Base-by-base conservation (phyloP, 164 flowering plant species). In the Tetrastigma voinierianum region DNA sequence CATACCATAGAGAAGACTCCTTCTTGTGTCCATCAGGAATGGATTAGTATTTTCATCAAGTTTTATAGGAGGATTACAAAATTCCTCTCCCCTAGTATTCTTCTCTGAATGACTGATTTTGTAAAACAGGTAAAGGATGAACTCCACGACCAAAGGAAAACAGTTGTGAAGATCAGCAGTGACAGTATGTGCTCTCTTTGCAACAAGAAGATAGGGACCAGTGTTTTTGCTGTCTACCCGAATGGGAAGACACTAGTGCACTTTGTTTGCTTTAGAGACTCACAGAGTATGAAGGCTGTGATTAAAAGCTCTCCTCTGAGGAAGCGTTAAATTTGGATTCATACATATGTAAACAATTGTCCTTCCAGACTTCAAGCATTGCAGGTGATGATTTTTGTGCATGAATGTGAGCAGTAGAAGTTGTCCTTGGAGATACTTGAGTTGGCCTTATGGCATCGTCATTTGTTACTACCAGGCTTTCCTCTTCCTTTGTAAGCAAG, bases 181-280 rank as follows among this genome's bases (percentile, higher is more conserved):
- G 97, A 96, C 44, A 90, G 89, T 71, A 83, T 83, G 84, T 96
- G 98, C 69, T 86, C n/a, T n/a, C 96, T 96, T 53, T 96, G 99
- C 83, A 80, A 87, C 86, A 96, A 93, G 81, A 86, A 82, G 80
- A 85, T 96, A 55, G 99, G 99, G 18, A 85, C 87, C 14, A 90
- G 97, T 21, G 99, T 91, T 13, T 96, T 96, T 76, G 99, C 99
- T 10, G 96, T 93, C 69, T 93, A 93, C 68, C 99, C 98, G 12
- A 91, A 93, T 70, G 95, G 95, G 17, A 87, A 81, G 72, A 90
- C 99, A 12, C 80, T 93, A 1, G 99, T 91, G 19, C 99, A 96
- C 73, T 96, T 96, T 74, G 97, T 93, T 67, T 96, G 99, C 84
- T 96, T 96, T 68, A 82, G 86, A 70, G 97, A 96, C 72, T 90